Evolutionary conservation across 2,329 filamentous ascomycete genomes (phyloP).

Genomic region (Diaporthe sp.): DNA sequence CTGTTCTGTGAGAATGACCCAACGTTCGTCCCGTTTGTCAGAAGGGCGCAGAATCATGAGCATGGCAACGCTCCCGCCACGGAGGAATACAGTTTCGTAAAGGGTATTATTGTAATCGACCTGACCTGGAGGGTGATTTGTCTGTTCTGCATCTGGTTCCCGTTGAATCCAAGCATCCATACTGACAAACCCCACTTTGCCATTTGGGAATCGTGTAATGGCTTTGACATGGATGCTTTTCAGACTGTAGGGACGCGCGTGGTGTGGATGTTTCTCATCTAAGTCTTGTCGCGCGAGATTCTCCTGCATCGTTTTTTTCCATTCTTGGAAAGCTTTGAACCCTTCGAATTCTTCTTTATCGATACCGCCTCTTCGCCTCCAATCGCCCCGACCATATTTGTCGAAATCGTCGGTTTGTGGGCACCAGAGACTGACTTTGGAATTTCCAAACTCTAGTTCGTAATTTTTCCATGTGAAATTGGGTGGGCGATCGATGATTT

Average conservation of each 20-base stretch:
- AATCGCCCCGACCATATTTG: background rate
- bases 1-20: slow-evolving; percentile 71
- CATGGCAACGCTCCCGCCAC: slow-evolving; percentile 72
- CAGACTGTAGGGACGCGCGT: slow-evolving; percentile 1
- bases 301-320: background rate
- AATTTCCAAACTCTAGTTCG: background rate
- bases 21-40: slow-evolving; percentile 62
- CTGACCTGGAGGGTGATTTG: background rate
- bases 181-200: slow-evolving; percentile 9
- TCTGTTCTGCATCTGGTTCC: background rate
- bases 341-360: background rate
- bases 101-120: slow-evolving; percentile 16
- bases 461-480: background rate
- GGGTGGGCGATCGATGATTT: background rate
- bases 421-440: background rate
- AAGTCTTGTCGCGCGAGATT: background rate
- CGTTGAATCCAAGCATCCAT: slow-evolving; percentile 26
- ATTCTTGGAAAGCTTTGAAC: slow-evolving; percentile 10
- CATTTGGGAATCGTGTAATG: slow-evolving; percentile 4
- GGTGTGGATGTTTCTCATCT: background rate
- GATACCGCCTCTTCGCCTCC: background rate
- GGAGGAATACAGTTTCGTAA: slow-evolving; percentile 56
- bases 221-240: slow-evolving; percentile 20
- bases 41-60: slow-evolving; percentile 68
- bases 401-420: background rate